Conservation (phyloP, 306 rosid species). For the Ormosia semicastrata region DNA sequence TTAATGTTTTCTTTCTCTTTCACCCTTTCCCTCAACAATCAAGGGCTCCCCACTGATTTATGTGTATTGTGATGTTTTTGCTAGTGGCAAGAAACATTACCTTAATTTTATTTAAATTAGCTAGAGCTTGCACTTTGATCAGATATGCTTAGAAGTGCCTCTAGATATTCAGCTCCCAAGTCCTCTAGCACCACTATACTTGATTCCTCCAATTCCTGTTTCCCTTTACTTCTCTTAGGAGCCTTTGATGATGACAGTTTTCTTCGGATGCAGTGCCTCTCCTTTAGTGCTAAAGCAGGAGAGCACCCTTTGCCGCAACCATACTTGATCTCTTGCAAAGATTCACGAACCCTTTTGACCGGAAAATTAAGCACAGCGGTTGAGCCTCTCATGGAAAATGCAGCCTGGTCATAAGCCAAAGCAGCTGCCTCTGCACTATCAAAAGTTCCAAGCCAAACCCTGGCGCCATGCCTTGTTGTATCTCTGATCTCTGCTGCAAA, state of each 20-base stretch:
- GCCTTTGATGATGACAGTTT: not conserved
- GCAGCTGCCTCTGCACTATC: constrained; percentile 69
- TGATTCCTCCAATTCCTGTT: not conserved
- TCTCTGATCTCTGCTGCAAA: constrained; percentile 75
- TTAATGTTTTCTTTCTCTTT: too few species aligned
- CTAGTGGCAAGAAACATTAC: too few species aligned
- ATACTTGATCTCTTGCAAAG: constrained; percentile 10
- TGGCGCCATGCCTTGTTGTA: constrained; percentile 51
- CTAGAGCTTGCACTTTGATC: too few species aligned
- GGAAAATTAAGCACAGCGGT: constrained; percentile 41
- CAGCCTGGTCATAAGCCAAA: constrained; percentile 74
- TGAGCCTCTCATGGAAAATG: constrained; percentile 41
- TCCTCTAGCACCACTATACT: constrained; percentile 39
- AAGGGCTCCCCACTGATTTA: too few species aligned
- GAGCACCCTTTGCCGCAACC: constrained; percentile 36
- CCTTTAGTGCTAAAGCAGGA: constrained; percentile 52
- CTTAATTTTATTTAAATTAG: too few species aligned
- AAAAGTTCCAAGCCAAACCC: constrained; percentile 81
- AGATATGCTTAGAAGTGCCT: constrained; percentile 35
- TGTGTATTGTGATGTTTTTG: too few species aligned
- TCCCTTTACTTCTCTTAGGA: not conserved
- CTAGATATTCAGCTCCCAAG: constrained; percentile 54
- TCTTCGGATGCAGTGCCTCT: not conserved
- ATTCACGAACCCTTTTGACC: not conserved
- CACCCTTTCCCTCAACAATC: too few species aligned